Conservation (phyloP, 106 monocot genomes). For the Gastrodia elata region DNA sequence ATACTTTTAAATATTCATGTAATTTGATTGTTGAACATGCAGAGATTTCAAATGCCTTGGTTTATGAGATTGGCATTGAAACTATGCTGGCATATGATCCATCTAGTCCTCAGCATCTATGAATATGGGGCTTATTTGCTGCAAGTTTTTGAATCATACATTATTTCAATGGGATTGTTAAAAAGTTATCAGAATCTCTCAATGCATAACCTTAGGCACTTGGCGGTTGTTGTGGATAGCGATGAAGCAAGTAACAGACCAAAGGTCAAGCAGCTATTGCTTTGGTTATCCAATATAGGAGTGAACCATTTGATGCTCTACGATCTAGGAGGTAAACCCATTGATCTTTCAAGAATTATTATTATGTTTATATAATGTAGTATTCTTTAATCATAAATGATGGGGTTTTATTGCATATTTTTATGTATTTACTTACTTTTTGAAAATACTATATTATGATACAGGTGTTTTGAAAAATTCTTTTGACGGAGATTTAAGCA, state of each 20-base stretch:
- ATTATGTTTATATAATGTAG: background rate
- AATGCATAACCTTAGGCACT: constrained; percentile 29
- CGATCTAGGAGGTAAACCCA: constrained; percentile 59
- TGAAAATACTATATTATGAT: background rate
- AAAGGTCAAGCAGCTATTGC: constrained; percentile 47
- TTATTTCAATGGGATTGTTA: constrained; percentile 53
- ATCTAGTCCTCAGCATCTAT: constrained; percentile 31
- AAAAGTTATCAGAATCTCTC: constrained; percentile 30
- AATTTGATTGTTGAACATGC: constrained; percentile 13
- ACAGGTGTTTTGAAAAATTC: constrained; percentile 6
- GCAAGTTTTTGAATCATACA: constrained; percentile 24
- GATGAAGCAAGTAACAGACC: constrained; percentile 49
- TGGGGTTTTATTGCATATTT: background rate
- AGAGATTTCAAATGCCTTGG: constrained; percentile 23
- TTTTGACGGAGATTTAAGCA: constrained; percentile 2
- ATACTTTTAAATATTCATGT: too few species aligned
- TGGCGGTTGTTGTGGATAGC: constrained; percentile 72
- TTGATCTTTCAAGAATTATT: background rate
- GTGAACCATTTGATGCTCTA: constrained; percentile 61
- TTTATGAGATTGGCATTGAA: constrained; percentile 26
- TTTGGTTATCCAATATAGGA: constrained; percentile 42
- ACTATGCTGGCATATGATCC: constrained; percentile 47
- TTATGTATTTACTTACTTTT: background rate
- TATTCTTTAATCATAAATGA: background rate
- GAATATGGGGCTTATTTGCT: constrained; percentile 31